Evolutionary conservation across 75 land plant genomes (phyloP), one percentile per base, ranked within the genome.

Genomic region (Picea glauca): DNA sequence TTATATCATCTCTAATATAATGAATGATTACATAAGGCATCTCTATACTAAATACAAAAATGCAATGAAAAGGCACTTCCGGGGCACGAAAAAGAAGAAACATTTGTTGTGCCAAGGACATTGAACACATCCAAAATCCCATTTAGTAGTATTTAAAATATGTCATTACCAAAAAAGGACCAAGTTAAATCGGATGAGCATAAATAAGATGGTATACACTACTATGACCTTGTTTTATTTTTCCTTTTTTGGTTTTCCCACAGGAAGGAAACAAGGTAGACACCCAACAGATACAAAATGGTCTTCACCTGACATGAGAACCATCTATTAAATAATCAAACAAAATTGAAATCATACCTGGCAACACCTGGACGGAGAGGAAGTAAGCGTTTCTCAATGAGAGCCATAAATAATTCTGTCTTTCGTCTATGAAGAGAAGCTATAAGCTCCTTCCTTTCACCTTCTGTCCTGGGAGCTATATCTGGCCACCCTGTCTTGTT

Each of bases 301-400:
- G 32, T 2, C 26, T 43, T 40, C 18, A 50, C 54, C 43, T 43
- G 26, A 43, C 74, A 70, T 40, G 11, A 70, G 54, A 40, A 68
- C 46, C 73, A 43, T 18, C 50, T 38, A 40, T 3, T 40, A 3
- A 70, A 70, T 13, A 70, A 70, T 40, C 26, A 70, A 35, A 70
- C 20, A 43, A 2, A 70, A 43, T 40, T 43, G n/a, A 1, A n/a
- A 18, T 40, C 74, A 40, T 43, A 93, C 96, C 90, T 89, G 58
- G 98, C 89, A 77, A 96, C 98, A 72, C 99, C 99, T 9, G 98
- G 99, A 3, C 99, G 98, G 85, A 96, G 92, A 70, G 99, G 98
- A 78, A 96, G 86, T 30, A 85, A 58, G 70, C 87, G 88, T 60
- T 93, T 89, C 81, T 94, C 98, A 78, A 96, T 91, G 50, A 94